These are phyloP conservation scores for Crithidia mellificae DNA, from an alignment of 208 protist genomes.

Conservation along the genomic window DNA sequence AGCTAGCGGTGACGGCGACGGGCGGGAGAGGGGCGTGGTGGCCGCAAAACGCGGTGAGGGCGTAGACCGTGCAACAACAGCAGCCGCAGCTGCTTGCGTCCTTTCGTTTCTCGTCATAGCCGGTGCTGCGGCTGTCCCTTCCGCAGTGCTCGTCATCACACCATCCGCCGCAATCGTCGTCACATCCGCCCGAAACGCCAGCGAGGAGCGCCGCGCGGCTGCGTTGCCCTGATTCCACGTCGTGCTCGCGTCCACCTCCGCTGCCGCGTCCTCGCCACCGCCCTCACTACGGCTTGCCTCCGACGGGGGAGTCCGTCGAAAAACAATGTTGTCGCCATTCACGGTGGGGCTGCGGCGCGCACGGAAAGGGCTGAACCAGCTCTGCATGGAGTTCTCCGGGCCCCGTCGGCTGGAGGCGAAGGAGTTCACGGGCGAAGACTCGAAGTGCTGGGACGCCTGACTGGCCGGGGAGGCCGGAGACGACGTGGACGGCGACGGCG, in stretches of 20 bases:
- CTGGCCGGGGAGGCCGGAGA: background rate
- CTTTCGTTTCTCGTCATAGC: too few species aligned
- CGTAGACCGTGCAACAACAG: background rate
- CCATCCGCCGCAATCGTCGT: background rate
- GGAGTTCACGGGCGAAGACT: slow-evolving; percentile 1
- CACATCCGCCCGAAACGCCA: background rate
- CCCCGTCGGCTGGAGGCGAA: background rate
- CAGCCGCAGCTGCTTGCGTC: background rate
- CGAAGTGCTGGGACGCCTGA: background rate
- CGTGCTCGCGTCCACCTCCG: background rate
- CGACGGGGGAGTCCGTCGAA: background rate
- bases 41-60: background rate
- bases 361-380: background rate
- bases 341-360: background rate
- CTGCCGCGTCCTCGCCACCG: background rate
- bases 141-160: too few species aligned
- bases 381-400: background rate
- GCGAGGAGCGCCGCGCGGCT: background rate
- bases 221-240: background rate
- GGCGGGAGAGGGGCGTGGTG: background rate
- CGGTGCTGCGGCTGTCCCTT: too few species aligned
- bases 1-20: background rate
- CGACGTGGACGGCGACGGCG: background rate
- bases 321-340: background rate
- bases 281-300: background rate